These are phyloP conservation scores for Viridothelium virens DNA, from an alignment of 495 filamentous ascomycete species.

Conservation along the genomic window DNA sequence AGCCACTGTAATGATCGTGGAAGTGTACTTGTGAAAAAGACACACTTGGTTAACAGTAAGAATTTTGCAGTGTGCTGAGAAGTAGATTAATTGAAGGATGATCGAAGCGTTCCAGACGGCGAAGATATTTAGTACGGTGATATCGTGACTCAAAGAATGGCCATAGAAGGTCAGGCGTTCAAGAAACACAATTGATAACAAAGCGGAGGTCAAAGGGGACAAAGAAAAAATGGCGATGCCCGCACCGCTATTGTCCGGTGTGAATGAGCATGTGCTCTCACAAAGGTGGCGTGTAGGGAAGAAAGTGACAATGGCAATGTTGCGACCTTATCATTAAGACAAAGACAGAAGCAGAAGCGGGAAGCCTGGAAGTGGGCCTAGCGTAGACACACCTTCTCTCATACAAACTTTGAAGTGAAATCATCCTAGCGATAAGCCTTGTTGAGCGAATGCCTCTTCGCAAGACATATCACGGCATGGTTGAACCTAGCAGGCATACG, in stretches of 20 bases:
- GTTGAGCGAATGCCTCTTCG: background rate
- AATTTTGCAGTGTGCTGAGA: background rate
- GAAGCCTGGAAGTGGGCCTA: background rate
- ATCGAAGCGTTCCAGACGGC: background rate
- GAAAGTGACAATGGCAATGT: constrained; percentile 6
- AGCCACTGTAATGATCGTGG: background rate
- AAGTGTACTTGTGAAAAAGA: background rate
- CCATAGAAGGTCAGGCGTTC: background rate
- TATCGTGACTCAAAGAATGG: background rate
- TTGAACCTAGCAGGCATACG: background rate
- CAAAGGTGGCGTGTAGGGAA: background rate
- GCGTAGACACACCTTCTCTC: background rate
- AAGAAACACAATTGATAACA: background rate
- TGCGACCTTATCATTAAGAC: background rate
- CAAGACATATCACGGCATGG: background rate
- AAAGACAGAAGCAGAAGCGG: background rate
- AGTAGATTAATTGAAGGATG: background rate
- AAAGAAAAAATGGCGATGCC: constrained; percentile 5
- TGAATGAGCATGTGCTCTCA: background rate
- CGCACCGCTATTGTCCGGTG: constrained; percentile 5
- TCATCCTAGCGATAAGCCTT: background rate
- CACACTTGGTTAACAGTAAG: background rate
- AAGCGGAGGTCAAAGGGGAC: background rate
- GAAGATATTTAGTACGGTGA: background rate
- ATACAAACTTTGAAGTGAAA: background rate